A percentile compares a stretch with the other conserved stretches of the same genome.
Evolutionary conservation across 176 grass and related monocot genomes (phyloP).

Genomic region (Alopecurus myosuroides): DNA sequence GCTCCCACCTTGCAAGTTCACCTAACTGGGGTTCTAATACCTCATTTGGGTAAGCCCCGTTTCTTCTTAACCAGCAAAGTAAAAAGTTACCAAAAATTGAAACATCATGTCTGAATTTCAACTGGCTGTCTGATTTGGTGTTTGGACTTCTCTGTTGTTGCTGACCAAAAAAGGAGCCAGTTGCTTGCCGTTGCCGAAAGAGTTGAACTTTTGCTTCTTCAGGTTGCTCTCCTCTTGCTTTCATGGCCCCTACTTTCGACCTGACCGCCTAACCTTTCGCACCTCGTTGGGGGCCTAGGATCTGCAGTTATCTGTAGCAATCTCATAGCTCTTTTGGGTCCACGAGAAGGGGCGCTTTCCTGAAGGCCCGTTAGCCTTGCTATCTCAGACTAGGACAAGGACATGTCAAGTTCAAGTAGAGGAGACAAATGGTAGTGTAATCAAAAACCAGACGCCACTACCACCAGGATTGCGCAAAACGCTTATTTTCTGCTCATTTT

Average conservation of each 20-base stretch:
- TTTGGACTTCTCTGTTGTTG: neutral
- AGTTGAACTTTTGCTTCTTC: neutral
- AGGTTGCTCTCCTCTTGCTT: neutral
- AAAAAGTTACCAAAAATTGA: too few species aligned
- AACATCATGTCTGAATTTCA: too few species aligned
- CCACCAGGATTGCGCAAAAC: neutral
- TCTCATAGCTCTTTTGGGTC: neutral
- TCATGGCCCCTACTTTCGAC: neutral
- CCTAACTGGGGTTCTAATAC: too few species aligned
- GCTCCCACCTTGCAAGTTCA: too few species aligned
- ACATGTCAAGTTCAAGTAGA: neutral
- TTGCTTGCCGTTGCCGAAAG: conserved; percentile 25
- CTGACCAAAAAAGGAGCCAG: neutral
- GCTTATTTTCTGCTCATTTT: too few species aligned
- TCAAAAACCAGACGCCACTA: neutral
- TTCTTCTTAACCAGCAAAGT: too few species aligned
- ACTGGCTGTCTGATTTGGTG: neutral
- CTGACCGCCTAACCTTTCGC: too few species aligned
- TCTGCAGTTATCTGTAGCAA: neutral
- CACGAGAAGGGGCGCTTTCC: neutral
- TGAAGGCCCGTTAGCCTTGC: neutral
- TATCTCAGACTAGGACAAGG: neutral
- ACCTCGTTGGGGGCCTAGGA: neutral
- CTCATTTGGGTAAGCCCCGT: too few species aligned
- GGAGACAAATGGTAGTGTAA: neutral